Conservation (phyloP, 306 rosid species). For the Potentilla sterilis region DNA sequence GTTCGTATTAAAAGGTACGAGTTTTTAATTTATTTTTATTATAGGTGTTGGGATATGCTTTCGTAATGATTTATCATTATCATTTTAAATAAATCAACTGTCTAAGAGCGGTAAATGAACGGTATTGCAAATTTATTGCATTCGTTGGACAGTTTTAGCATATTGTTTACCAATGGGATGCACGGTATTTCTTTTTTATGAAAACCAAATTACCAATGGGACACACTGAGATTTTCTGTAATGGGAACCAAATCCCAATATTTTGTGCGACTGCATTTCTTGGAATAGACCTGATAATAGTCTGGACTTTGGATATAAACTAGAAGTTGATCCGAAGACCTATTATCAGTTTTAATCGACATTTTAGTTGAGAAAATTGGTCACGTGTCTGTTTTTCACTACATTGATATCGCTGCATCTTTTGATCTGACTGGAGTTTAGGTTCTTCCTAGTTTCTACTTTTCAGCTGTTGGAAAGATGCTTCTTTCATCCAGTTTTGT, state of each 20-base stretch:
- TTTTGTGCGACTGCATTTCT: not conserved
- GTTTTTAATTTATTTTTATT: not conserved
- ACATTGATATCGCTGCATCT: not conserved
- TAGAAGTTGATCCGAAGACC: not conserved
- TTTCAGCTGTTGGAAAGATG: too few species aligned
- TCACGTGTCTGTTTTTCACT: not conserved
- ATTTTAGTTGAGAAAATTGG: not conserved
- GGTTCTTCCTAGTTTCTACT: too few species aligned
- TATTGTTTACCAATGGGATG: not conserved
- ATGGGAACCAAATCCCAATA: not conserved
- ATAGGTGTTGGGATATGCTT: not conserved
- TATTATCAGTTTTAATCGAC: not conserved
- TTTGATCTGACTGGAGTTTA: not conserved
- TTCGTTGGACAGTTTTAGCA: not conserved
- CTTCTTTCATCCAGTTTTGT: not conserved
- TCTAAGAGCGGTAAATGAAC: not conserved
- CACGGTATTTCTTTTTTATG: not conserved
- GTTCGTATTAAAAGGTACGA: constrained; percentile 52
- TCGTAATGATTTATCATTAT: not conserved
- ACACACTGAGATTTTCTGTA: not conserved
- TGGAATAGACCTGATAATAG: not conserved
- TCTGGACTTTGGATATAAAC: not conserved
- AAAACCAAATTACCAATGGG: not conserved
- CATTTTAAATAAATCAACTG: not conserved
- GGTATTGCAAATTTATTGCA: too few species aligned